These are phyloP conservation scores for Solanum infundibuliforme DNA, from an alignment of 257 asterid species.

Conservation along the genomic window DNA sequence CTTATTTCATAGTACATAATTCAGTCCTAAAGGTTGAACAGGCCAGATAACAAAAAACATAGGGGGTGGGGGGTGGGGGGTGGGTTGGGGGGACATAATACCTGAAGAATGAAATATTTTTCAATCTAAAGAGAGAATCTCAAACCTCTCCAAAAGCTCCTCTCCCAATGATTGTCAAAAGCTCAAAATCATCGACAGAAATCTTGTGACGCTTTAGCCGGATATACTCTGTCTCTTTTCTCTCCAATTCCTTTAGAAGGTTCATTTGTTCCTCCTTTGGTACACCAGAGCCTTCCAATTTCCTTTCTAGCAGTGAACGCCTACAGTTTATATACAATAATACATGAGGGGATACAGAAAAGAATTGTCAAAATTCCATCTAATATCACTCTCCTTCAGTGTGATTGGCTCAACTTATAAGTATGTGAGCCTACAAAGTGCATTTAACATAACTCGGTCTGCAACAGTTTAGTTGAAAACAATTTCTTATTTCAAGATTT, in stretches of 20 bases:
- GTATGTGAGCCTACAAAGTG: not conserved
- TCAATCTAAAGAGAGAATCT: not conserved
- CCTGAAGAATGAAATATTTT: not conserved
- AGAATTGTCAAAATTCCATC: not conserved
- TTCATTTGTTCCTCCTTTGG: slow-evolving; percentile 64
- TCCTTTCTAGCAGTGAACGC: slow-evolving; percentile 48
- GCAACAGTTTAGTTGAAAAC: not conserved
- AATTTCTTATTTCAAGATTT: not conserved
- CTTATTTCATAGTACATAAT: not conserved
- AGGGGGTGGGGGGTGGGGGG: not conserved
- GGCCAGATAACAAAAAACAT: not conserved
- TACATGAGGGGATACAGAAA: not conserved
- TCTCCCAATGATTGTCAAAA: slow-evolving; percentile 63
- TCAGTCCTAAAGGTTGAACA: not conserved
- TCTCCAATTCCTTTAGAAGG: slow-evolving; percentile 60
- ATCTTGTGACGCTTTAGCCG: slow-evolving; percentile 66
- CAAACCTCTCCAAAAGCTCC: slow-evolving; percentile 94
- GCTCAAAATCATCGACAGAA: slow-evolving; percentile 71
- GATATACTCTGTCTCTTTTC: slow-evolving; percentile 69
- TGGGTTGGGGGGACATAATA: not conserved
- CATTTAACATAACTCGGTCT: not conserved
- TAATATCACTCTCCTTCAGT: not conserved
- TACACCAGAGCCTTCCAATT: slow-evolving; percentile 43
- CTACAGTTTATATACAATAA: slow-evolving; percentile 22
- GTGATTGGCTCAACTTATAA: not conserved